Conservation (phyloP, 805 yeast genomes). For the Candida sonorensis region DNA sequence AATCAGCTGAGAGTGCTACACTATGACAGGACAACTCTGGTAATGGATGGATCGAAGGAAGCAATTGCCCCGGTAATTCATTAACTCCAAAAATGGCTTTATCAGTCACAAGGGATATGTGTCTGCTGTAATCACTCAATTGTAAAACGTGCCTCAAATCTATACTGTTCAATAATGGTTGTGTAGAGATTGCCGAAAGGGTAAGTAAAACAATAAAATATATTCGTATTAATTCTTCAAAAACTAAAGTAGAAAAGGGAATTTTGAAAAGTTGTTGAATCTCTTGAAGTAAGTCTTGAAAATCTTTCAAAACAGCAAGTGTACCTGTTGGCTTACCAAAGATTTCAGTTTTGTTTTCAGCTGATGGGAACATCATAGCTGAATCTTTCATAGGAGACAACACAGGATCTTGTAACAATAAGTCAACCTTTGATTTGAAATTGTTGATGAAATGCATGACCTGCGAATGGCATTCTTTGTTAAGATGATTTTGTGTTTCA, state of each 20-base stretch:
- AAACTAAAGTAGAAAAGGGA: too few relatives aligned
- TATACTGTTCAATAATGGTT: slow-evolving; percentile 5
- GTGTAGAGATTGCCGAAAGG: too few relatives aligned
- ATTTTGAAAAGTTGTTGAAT: neutral
- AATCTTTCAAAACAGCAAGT: too few relatives aligned
- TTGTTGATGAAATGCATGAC: slow-evolving; percentile 20
- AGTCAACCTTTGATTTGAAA: slow-evolving; percentile 25
- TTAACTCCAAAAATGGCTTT: slow-evolving; percentile 14
- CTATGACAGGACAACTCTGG: neutral
- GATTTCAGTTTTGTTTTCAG: too few relatives aligned
- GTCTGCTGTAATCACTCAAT: slow-evolving; percentile 20
- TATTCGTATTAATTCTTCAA: too few relatives aligned
- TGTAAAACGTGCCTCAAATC: slow-evolving; percentile 14
- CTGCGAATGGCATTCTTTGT: slow-evolving; percentile 12
- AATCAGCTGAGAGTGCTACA: neutral
- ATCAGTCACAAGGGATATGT: slow-evolving; percentile 21
- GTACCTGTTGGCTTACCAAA: too few relatives aligned
- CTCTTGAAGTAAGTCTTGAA: slow-evolving; percentile 1
- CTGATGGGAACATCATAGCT: slow-evolving; percentile 40
- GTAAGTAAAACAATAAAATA: too few relatives aligned
- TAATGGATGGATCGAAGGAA: neutral
- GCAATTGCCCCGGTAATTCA: slow-evolving; percentile 1
- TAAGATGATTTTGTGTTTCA: slow-evolving; percentile 5
- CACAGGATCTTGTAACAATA: slow-evolving; percentile 39
- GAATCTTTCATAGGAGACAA: slow-evolving; percentile 44